Evolutionary conservation across 345 rosid genomes (phyloP).

Genomic region (Nephelium lappaceum): DNA sequence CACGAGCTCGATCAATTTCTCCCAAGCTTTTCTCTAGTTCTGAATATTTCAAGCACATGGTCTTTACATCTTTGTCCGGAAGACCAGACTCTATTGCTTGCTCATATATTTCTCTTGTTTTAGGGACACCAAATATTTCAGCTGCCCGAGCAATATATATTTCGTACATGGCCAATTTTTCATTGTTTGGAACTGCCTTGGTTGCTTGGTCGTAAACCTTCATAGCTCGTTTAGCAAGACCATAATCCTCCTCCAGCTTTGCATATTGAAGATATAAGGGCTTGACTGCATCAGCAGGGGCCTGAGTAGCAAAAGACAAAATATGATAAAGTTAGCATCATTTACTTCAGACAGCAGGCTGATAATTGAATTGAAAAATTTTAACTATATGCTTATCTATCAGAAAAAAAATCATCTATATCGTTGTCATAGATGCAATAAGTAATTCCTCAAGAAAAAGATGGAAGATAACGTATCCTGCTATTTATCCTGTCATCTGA

Average conservation of each 20-base stretch:
- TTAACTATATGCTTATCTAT: background rate
- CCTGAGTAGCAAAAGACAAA: slow-evolving; percentile 45
- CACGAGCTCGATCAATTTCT: slow-evolving; percentile 91
- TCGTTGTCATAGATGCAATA: background rate
- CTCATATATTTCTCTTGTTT: slow-evolving; percentile 92
- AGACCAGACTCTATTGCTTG: slow-evolving; percentile 96
- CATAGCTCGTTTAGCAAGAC: slow-evolving; percentile 97
- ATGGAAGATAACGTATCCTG: background rate
- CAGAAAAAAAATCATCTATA: background rate
- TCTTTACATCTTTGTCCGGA: slow-evolving; percentile 92
- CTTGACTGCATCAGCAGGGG: slow-evolving; percentile 89
- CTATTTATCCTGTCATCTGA: background rate
- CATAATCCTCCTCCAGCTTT: slow-evolving; percentile 93
- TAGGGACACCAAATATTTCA: slow-evolving; percentile 93
- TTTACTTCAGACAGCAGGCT: slow-evolving; percentile 4
- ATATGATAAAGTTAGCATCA: slow-evolving; percentile 23
- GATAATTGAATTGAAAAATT: background rate
- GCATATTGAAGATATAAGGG: slow-evolving; percentile 94
- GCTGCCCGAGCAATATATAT: slow-evolving; percentile 93
- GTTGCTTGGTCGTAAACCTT: slow-evolving; percentile 93
- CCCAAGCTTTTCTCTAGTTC: slow-evolving; percentile 93
- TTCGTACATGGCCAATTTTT: slow-evolving; percentile 87
- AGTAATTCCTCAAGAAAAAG: slow-evolving; percentile 8
- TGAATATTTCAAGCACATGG: slow-evolving; percentile 87
- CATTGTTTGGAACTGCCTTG: slow-evolving; percentile 81